Percentiles rank a stretch among this genome's conserved stretches.
Evolutionary conservation across 2,329 filamentous ascomycete species (phyloP).

Genomic region (Penicillium hesseltinei): DNA sequence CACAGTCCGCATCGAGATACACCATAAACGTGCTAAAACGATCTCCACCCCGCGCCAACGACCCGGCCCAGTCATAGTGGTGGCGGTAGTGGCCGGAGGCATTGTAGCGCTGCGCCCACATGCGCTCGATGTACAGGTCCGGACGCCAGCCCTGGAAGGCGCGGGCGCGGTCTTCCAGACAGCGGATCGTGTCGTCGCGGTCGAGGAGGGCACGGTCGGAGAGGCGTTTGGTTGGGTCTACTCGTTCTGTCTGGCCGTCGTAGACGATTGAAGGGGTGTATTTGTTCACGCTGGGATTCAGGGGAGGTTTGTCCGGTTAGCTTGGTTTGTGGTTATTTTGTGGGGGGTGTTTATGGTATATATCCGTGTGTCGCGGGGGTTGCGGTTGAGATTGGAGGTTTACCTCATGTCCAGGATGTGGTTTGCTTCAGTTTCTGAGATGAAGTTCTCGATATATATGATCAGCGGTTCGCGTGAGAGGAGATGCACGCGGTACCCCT

Average conservation of each 20-base stretch:
- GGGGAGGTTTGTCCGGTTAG: neutral
- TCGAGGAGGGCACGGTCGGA: slow-evolving; percentile 52
- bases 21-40: slow-evolving; percentile 62
- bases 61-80: slow-evolving; percentile 59
- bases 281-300: slow-evolving; percentile 38
- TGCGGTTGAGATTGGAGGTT: slow-evolving; percentile 4
- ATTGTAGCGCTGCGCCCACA: slow-evolving; percentile 62
- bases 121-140: slow-evolving; percentile 58
- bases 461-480: slow-evolving; percentile 55
- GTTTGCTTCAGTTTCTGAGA: slow-evolving; percentile 49
- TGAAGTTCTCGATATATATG: slow-evolving; percentile 58
- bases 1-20: slow-evolving; percentile 54
- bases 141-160: slow-evolving; percentile 60
- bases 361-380: neutral
- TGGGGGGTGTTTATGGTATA: neutral
- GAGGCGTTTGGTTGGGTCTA: slow-evolving; percentile 51
- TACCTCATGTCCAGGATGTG: slow-evolving; percentile 56
- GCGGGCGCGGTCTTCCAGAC: slow-evolving; percentile 58
- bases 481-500: slow-evolving; percentile 45
- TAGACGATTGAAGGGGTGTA: slow-evolving; percentile 57
- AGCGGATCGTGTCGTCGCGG: slow-evolving; percentile 52
- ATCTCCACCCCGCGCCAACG: slow-evolving; percentile 37
- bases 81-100: slow-evolving; percentile 57
- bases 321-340: neutral
- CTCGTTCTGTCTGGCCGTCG: slow-evolving; percentile 47